A percentile compares a stretch with the other conserved stretches of the same genome.
These are phyloP conservation scores for Suillus sp. DNA, from an alignment of 768 basidiomycete species.

Conservation along the genomic window DNA sequence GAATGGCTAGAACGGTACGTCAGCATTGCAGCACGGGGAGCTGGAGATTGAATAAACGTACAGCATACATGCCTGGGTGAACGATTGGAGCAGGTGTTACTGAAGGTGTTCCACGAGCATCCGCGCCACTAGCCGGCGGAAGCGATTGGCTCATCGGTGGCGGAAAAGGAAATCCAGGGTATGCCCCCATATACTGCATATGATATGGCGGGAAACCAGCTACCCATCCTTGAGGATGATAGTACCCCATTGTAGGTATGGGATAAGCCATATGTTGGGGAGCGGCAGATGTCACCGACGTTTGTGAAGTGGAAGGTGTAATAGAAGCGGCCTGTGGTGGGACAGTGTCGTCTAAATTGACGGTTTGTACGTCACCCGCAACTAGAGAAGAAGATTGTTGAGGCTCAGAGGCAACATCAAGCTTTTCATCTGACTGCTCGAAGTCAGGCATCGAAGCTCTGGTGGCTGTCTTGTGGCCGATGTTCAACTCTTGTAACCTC, in stretches of 20 bases:
- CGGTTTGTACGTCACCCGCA: neutral
- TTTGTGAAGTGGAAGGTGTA: constrained; percentile 26
- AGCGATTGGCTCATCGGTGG: constrained; percentile 26
- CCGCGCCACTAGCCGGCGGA: constrained; percentile 38
- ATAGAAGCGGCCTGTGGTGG: constrained; percentile 11
- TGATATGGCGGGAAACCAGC: constrained; percentile 55
- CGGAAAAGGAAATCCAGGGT: constrained; percentile 46
- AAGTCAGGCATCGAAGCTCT: neutral
- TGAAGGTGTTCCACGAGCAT: constrained; percentile 38
- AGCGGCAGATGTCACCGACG: constrained; percentile 29
- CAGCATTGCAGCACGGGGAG: constrained; percentile 13
- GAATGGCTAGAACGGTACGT: constrained; percentile 41
- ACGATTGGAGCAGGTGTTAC: constrained; percentile 40
- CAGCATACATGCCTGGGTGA: constrained; percentile 47
- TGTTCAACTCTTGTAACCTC: constrained; percentile 15
- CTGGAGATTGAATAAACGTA: constrained; percentile 32
- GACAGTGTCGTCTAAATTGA: constrained; percentile 28
- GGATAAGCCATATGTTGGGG: constrained; percentile 37
- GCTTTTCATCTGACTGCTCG: constrained; percentile 5
- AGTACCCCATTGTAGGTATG: constrained; percentile 46
- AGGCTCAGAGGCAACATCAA: neutral
- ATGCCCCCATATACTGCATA: constrained; percentile 51
- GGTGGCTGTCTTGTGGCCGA: constrained; percentile 15
- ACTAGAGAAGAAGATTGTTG: neutral
- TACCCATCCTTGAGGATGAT: constrained; percentile 53